Conservation (phyloP, 306 rosid genomes). For the Gastrolobium villosum region DNA sequence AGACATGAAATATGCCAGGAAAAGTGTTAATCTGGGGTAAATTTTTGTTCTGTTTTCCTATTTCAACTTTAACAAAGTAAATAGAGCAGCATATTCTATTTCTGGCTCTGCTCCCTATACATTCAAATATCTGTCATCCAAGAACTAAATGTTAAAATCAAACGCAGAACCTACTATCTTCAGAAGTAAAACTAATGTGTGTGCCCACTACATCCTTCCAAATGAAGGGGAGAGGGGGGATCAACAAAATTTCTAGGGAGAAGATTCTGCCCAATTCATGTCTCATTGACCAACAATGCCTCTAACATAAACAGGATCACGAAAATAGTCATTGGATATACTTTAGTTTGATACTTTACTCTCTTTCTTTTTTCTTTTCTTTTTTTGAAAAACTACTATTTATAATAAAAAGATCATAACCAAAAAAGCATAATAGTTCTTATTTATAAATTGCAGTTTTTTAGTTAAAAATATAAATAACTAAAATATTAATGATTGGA, state of each 20-base stretch:
- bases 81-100: slow-evolving; percentile 18
- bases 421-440: neutral
- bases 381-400: neutral
- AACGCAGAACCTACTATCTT: slow-evolving; percentile 23
- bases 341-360: neutral
- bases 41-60: neutral
- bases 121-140: neutral
- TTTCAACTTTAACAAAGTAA: slow-evolving; percentile 38
- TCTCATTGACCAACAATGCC: slow-evolving; percentile 3
- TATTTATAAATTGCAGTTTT: slow-evolving; percentile 11
- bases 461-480: neutral
- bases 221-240: slow-evolving; percentile 3
- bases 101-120: slow-evolving; percentile 13
- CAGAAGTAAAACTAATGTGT: neutral
- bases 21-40: neutral
- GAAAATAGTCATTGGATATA: slow-evolving; percentile 19
- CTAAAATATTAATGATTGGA: neutral
- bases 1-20: slow-evolving; percentile 23
- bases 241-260: slow-evolving; percentile 22
- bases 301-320: slow-evolving; percentile 2
- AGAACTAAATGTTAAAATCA: slow-evolving; percentile 17
- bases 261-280: neutral
- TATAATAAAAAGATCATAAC: slow-evolving; percentile 14
- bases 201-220: slow-evolving; percentile 18
- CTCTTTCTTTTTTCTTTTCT: neutral